These are phyloP conservation scores for Boletus sp. DNA, from an alignment of 768 basidiomycete species.

Conservation along the genomic window DNA sequence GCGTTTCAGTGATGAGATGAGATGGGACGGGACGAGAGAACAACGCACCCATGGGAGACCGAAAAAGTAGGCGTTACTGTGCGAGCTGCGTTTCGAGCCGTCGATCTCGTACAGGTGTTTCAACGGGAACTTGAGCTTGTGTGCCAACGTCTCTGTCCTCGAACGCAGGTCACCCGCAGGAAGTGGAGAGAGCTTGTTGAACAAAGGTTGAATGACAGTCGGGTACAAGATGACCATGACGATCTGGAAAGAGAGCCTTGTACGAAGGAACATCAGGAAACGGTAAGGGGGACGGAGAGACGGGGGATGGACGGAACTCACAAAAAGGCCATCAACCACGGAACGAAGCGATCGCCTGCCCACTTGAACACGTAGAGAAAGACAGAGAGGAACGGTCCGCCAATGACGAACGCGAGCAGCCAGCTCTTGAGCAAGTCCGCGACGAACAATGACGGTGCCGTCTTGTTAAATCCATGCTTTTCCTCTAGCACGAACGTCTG, in stretches of 20 bases:
- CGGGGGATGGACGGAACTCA: slow-evolving; percentile 32
- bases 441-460: slow-evolving; percentile 70
- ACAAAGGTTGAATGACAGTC: slow-evolving; percentile 88
- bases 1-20: not conserved
- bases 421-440: slow-evolving; percentile 80
- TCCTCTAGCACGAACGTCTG: slow-evolving; percentile 93
- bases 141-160: slow-evolving; percentile 74
- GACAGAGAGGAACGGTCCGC: slow-evolving; percentile 79
- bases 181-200: slow-evolving; percentile 95
- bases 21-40: not conserved
- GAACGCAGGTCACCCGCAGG: slow-evolving; percentile 69
- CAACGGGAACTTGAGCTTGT: slow-evolving; percentile 85
- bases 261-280: not conserved
- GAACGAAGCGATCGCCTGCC: slow-evolving; percentile 91
- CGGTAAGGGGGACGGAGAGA: slow-evolving; percentile 6
- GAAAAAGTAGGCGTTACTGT: slow-evolving; percentile 98
- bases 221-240: slow-evolving; percentile 82
- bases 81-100: slow-evolving; percentile 91
- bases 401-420: slow-evolving; percentile 65
- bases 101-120: slow-evolving; percentile 97
- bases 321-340: slow-evolving; percentile 93
- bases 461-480: slow-evolving; percentile 97
- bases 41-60: slow-evolving; percentile 86
- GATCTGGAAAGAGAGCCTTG: slow-evolving; percentile 77
- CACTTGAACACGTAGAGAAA: slow-evolving; percentile 90